Conservation (phyloP, 2,329 filamentous ascomycete species). For the Fusarium guadeloupense region DNA sequence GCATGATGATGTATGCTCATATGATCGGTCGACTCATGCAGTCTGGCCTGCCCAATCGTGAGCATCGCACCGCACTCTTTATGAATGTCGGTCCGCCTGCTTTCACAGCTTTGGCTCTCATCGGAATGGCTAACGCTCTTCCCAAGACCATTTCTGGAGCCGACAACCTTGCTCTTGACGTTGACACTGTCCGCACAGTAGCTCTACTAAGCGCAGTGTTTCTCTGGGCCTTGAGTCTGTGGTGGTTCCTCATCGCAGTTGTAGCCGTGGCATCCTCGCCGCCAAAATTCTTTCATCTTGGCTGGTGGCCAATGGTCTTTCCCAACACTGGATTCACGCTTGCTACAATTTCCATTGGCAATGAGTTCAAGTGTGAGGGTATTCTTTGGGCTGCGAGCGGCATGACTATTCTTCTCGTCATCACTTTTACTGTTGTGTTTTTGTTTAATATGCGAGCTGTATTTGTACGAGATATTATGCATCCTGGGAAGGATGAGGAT, state of each 20-base stretch:
- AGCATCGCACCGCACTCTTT: slow-evolving; percentile 75
- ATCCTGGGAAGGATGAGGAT: slow-evolving; percentile 64
- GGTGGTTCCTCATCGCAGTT: slow-evolving; percentile 62
- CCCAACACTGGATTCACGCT: slow-evolving; percentile 69
- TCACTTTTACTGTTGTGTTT: slow-evolving; percentile 56
- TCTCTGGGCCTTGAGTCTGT: slow-evolving; percentile 70
- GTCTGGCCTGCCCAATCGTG: slow-evolving; percentile 64
- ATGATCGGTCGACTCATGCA: slow-evolving; percentile 79
- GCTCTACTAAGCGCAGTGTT: slow-evolving; percentile 62
- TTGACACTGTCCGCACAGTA: slow-evolving; percentile 56
- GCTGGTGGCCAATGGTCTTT: slow-evolving; percentile 72
- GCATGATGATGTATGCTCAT: slow-evolving; percentile 76
- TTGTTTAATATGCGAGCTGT: slow-evolving; percentile 58
- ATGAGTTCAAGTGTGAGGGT: slow-evolving; percentile 55
- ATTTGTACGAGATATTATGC: slow-evolving; percentile 63
- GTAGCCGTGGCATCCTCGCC: slow-evolving; percentile 49
- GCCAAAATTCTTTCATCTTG: slow-evolving; percentile 65
- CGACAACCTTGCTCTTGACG: slow-evolving; percentile 54
- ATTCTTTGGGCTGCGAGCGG: slow-evolving; percentile 60
- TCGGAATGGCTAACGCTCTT: slow-evolving; percentile 66
- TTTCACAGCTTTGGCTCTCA: slow-evolving; percentile 75
- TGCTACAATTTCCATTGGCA: slow-evolving; percentile 63
- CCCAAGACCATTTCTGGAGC: slow-evolving; percentile 57
- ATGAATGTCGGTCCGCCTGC: slow-evolving; percentile 80
- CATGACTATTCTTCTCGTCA: slow-evolving; percentile 58